Evolutionary conservation across 345 rosid genomes (phyloP), one percentile per base, ranked within the genome.

Genomic region (Pugionium cornutum): DNA sequence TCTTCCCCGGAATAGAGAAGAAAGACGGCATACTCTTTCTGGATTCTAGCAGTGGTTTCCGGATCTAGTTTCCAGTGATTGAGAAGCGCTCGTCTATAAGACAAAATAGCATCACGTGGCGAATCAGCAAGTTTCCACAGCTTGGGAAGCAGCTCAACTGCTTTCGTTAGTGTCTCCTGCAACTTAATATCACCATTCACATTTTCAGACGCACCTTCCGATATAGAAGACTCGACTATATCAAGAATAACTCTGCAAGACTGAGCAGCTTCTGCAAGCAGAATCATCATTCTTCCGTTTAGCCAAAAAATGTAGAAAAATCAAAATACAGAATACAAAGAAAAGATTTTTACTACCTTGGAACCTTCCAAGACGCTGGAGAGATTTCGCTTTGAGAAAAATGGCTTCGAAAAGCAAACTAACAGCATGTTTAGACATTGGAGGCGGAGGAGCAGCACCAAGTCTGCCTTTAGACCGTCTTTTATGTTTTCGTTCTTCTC

Each of bases 261-360:
- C 76, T 82, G 83, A 53, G 97, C 97, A 82, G 97, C 95, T 79
- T 89, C 97, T 89, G 94, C 85, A 85, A 62, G 58, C 67, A 54
- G 33, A 47, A 47, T 51, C 31, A 64, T 1, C 2, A 60, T 32
- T 27, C 6, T 3, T 25, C 34, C 1, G 25, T 54, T 59, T 30
- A 73, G 60, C 26, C 26, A 26, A 31, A 35, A n/a, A 9, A 9
- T 3, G 32, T 40, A 25, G 7, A 32, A 6, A 1, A 32, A 9
- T 2, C 8, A 36, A 31, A 5, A 2, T 2, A 18, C 10, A 10
- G 7, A 33, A 18, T 26, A 6, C 52, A 2, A 29, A 10, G 3
- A 48, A 1, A 41, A 34, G 18, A 29, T 11, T 3, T 31, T 40
- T 35, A 42, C 26, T 75, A 89, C 97, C 97, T 81, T 76, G 66